Base-by-base conservation (phyloP, 768 basidiomycete genomes). In the Collybiopsis confluens region DNA sequence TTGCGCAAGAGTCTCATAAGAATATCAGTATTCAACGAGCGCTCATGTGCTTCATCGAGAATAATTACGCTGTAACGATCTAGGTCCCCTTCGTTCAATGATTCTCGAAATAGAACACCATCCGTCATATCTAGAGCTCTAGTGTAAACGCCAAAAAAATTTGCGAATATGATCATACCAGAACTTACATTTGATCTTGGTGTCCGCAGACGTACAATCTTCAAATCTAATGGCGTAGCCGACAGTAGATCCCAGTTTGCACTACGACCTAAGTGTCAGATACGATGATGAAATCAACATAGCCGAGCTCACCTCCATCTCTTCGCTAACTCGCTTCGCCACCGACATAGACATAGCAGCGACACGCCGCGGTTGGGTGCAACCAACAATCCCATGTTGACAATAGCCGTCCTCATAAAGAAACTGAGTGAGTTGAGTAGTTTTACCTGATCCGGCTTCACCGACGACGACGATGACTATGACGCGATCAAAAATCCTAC, bases 311-410 rank as follows among this genome's bases (percentile, higher is more conserved):
- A 91, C 91, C 82, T 97, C 92, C 89, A 99, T 98, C 72, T 99
- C 97, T 65, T 99, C 97, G 64, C 92, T 94, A 54, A 99, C 97
- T 69, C 97, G 94, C 73, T 99, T 98, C n/a, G 97, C 97, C 6
- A 98, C 97, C 9, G 92, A 95, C 97, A n/a, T n/a, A n/a, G n/a
- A n/a, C n/a, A 99, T 98, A 15, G 97, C 97, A 42, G 97, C 97
- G 26, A 99, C 97, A 73, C 97, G 94, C 61, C 97, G 83, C 45
- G 97, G 97, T 65, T 99, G 97, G 0, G 97, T 99, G 65, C 97
- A 99, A 10, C 96, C 96, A 46, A 99, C 85, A 40, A 98, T 78
- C 16, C 96, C 96, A 70, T 85, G 80, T 3, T 80, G 66, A 59
- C 94, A 91, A 68, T 96, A 99, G 0, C 97, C 97, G 58, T 99